Percentiles rank a stretch among this genome's conserved stretches.
These are phyloP conservation scores for Chalaropsis ovoidea DNA, from an alignment of 2,329 filamentous ascomycete species.

Conservation along the genomic window DNA sequence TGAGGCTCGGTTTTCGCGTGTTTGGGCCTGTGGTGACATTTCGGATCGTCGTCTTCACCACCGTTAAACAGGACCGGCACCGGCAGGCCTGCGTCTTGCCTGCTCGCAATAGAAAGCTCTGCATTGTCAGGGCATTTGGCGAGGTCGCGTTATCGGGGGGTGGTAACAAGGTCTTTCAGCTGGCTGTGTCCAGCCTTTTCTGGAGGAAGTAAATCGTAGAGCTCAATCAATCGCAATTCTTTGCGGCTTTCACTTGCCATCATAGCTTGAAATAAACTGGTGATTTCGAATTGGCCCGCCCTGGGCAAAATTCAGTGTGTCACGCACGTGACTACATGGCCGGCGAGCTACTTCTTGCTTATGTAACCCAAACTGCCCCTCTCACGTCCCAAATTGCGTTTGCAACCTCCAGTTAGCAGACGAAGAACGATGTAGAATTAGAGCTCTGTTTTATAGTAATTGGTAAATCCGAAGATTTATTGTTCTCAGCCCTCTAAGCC, in stretches of 20 bases:
- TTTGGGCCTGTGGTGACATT: slow-evolving; percentile 38
- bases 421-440: background rate
- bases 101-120: slow-evolving; percentile 57
- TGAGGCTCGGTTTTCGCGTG: slow-evolving; percentile 41
- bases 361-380: slow-evolving; percentile 4
- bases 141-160: background rate
- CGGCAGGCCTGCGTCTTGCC: slow-evolving; percentile 52
- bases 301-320: background rate
- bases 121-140: slow-evolving; percentile 41
- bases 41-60: slow-evolving; percentile 38
- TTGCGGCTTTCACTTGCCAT: background rate
- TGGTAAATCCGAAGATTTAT: background rate
- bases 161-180: background rate
- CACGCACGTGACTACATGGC: slow-evolving; percentile 7
- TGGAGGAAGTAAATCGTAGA: background rate
- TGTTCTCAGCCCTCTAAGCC: background rate
- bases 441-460: background rate
- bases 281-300: background rate
- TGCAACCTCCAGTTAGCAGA: background rate
- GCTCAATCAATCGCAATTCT: background rate
- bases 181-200: background rate
- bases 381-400: background rate
- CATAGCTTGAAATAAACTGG: background rate
- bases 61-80: slow-evolving; percentile 51
- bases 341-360: background rate